Base-by-base conservation (phyloP, 805 yeast genomes). In the Ogataea chonburiensis region DNA sequence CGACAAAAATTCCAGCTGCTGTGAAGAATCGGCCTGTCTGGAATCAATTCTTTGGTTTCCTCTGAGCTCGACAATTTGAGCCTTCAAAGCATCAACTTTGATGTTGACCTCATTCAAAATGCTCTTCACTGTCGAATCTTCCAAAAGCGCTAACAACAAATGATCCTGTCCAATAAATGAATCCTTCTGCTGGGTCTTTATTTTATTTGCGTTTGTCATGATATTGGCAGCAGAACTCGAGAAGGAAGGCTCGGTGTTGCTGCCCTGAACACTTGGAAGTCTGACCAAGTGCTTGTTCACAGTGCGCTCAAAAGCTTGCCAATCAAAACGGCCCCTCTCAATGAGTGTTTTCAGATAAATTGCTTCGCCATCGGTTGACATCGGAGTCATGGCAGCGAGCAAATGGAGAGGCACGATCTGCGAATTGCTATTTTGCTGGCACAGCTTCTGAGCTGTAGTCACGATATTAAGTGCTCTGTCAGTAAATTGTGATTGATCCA, bases 111-210 rank as follows among this genome's bases (percentile, higher is more conserved):
- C 93, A 55, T 86, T 85, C 51, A 91, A 74, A 9, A 93, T 60
- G 36, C 72, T 67, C 60, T 84, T 74, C 22, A 91, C 71, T 1
- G 86, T 68, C 3, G 75, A 58, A 51, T 91, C 97, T 17, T 88
- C 93, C 32, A 93, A 66, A 24, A 93, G 67, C 0, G 97, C 96
- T 41, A 88, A 68, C 33, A 93, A 65, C 9, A 93, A 67, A 61
- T 93, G 98, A 64, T 93, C 98, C 66, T 91, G 98, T 1, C 96
- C 98, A 38, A 93, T 75, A 55, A 77, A 93, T 13, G 81, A 71
- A 63, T 93, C 98, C 61, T 91, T 91, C 60, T 91, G 98, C 52
- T 84, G 84, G 34, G 78, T 70, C 63, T 85, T 84, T 53, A 87
- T 77, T 56, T 87, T 84, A 32, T 71, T 71, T 11, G 98, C 94